phyloP scores from a whole-genome alignment of 768 basidiomycete genomes.

The Rhizopogon rudus region DNA sequence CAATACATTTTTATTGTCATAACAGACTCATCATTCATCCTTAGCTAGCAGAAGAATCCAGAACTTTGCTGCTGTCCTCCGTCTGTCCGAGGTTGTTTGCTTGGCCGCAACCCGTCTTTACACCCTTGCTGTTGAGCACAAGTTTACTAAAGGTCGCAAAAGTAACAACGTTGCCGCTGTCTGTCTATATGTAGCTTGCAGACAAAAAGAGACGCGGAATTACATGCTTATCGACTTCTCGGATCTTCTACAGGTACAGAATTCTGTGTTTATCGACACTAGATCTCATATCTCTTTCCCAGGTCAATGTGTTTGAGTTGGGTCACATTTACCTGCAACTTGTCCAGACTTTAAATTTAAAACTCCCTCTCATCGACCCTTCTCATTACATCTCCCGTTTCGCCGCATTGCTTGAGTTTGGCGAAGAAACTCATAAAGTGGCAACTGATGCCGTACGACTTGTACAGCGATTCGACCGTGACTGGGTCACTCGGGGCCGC shows the following conservation, averaged over 20 bases:
- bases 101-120: constrained; percentile 84
- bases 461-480: constrained; percentile 89
- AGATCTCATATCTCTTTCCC: constrained; percentile 1
- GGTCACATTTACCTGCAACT: constrained; percentile 96
- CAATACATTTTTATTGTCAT: background rate
- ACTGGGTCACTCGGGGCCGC: constrained; percentile 96
- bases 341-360: constrained; percentile 79
- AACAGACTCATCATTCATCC: background rate
- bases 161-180: constrained; percentile 93
- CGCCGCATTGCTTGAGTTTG: constrained; percentile 91
- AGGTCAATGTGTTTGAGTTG: constrained; percentile 98
- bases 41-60: constrained; percentile 81
- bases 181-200: constrained; percentile 91
- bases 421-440: constrained; percentile 88
- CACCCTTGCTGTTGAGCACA: constrained; percentile 90
- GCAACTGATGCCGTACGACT: constrained; percentile 92
- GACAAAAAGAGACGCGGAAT: constrained; percentile 84
- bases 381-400: constrained; percentile 97
- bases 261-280: background rate
- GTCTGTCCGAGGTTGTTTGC: constrained; percentile 73
- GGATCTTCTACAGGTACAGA: constrained; percentile 78
- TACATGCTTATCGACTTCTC: constrained; percentile 99
- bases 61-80: constrained; percentile 72
- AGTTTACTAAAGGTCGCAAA: constrained; percentile 90
- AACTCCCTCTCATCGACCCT: constrained; percentile 88